A percentile compares a stretch with the other conserved stretches of the same genome.
Conservation (phyloP, 345 rosid genomes). For the Bruguiera gymnorhiza region DNA sequence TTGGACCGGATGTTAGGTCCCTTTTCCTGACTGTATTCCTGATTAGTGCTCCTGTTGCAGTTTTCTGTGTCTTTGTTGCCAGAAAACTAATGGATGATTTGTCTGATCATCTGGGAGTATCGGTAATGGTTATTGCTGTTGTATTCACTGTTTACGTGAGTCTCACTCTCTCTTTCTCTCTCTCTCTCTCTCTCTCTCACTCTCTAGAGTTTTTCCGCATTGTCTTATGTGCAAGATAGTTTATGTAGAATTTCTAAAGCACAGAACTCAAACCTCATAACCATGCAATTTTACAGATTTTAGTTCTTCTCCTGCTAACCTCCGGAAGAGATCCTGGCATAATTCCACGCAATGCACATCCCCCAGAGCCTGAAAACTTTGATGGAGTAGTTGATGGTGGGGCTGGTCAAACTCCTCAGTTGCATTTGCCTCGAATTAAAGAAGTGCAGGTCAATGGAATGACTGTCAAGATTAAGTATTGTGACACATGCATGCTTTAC, state of each 20-base stretch:
- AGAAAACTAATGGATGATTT: slow-evolving; percentile 64
- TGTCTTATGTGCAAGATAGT: neutral
- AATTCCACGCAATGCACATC: slow-evolving; percentile 33
- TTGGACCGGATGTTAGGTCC: slow-evolving; percentile 91
- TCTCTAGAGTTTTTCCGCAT: neutral
- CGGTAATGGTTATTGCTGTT: slow-evolving; percentile 46
- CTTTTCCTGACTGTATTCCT: slow-evolving; percentile 57
- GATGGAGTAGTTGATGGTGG: slow-evolving; percentile 28
- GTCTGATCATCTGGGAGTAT: slow-evolving; percentile 60
- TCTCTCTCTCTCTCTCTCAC: slow-evolving; percentile 5
- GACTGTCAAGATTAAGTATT: slow-evolving; percentile 24
- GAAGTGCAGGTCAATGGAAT: slow-evolving; percentile 27
- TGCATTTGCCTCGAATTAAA: slow-evolving; percentile 28
- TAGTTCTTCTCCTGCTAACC: slow-evolving; percentile 31
- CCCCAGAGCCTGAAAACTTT: slow-evolving; percentile 33
- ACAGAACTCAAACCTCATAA: slow-evolving; percentile 1
- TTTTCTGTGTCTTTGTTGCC: slow-evolving; percentile 77
- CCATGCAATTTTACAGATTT: slow-evolving; percentile 12
- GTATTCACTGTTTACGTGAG: slow-evolving; percentile 58
- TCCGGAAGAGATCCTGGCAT: slow-evolving; percentile 41
- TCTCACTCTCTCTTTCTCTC: slow-evolving; percentile 22
- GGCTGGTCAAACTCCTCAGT: slow-evolving; percentile 32
- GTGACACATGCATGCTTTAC: slow-evolving; percentile 39
- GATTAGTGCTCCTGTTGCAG: slow-evolving; percentile 61
- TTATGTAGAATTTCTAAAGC: neutral